Evolutionary conservation across 2,329 filamentous ascomycete genomes (phyloP), one percentile per base, ranked within the genome.

Genomic region (Talaromyces verruculosus): DNA sequence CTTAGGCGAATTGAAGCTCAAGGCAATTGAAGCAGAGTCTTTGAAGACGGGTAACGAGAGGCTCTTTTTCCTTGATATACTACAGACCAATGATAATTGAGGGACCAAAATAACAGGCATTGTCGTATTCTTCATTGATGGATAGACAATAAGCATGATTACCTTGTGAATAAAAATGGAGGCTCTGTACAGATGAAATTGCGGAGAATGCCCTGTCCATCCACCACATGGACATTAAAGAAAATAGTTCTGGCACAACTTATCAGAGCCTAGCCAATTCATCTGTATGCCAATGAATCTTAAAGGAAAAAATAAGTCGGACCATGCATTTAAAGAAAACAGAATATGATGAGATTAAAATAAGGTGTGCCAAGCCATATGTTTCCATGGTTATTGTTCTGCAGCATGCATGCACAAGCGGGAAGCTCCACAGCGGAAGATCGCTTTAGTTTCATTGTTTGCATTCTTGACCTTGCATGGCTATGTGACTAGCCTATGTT

Each of bases 311-410:
- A 10, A 35, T 8, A 22, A 25, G 30, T 4, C 33, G 4, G 39
- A 7, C 30, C 11, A 22, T 57, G 5, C 33, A 22, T 22, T 25
- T 11, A 15, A 19, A 17, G 39, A 47, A 8, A 58, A 3, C 25
- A 51, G 5, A n/a, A 25, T 57, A 19, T 28, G 47, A 47, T 47
- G 58, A 55, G 64, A 47, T 65, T 61, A 41, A 61, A 61, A 35
- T 65, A 65, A 65, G 49, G 57, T 57, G 22, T 30, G 63, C 63
- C 63, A 65, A 65, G 63, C 57, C 39, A 25, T 61, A 22, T 7
- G 4, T 22, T 64, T 35, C 28, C 62, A 55, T 65, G 41, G 37
- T 39, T 58, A 30, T 30, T 47, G 41, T 49, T 41, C 41, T 62
- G n/a, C 53, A 57, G 33, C 19, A 51, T 51, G 33, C 19, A 51